Evolutionary conservation across 768 basidiomycete species (phyloP).

Genomic region (Psilocybe cyanescens): DNA sequence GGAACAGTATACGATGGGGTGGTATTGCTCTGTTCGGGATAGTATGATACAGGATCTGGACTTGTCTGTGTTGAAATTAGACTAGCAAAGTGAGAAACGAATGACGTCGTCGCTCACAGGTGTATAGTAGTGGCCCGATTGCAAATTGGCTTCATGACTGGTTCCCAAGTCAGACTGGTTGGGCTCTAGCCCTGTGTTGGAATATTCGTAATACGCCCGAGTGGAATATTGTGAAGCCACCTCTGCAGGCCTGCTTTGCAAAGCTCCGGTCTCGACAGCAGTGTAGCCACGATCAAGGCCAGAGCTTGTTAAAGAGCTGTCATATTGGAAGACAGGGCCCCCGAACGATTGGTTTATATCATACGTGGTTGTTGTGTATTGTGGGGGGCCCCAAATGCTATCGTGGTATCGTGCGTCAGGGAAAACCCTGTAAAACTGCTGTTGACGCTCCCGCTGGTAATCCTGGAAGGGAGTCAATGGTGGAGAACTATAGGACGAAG

Average conservation of each 20-base stretch:
- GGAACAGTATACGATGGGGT: not conserved
- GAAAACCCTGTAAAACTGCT: not conserved
- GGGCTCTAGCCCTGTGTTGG: not conserved
- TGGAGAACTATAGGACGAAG: not conserved
- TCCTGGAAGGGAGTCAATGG: not conserved
- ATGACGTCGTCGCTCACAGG: not conserved
- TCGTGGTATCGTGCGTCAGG: not conserved
- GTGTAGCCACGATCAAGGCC: not conserved
- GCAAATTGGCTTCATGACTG: not conserved
- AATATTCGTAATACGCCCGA: not conserved
- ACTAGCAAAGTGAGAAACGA: not conserved
- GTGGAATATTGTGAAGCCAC: not conserved
- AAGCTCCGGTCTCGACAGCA: not conserved
- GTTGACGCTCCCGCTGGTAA: not conserved
- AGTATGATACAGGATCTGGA: not conserved
- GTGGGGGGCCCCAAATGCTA: not conserved
- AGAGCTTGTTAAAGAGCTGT: not conserved
- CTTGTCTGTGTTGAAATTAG: not conserved
- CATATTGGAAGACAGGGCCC: not conserved
- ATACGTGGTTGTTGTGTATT: not conserved
- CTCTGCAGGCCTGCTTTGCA: not conserved
- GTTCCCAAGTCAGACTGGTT: not conserved
- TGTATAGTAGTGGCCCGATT: not conserved
- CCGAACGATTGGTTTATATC: not conserved
- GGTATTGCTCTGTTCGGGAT: slow-evolving; percentile 1